These are phyloP conservation scores for Panicum virgatum DNA, from an alignment of 202 grass and related monocot genomes.

Conservation along the genomic window DNA sequence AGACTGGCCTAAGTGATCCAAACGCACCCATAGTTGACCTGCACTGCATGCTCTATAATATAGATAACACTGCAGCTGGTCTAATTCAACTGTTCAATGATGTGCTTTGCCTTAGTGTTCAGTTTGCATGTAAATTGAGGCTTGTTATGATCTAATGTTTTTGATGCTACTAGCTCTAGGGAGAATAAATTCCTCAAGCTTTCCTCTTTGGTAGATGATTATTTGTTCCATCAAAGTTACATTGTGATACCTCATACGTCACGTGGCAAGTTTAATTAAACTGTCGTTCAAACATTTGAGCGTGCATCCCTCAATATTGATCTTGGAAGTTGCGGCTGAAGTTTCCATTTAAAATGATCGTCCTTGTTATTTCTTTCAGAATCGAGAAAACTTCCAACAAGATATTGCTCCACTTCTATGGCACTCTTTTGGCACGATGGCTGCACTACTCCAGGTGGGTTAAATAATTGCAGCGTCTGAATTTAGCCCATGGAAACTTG, in stretches of 20 bases:
- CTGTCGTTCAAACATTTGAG: neutral
- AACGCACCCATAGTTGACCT: too few species aligned
- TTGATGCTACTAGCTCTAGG: neutral
- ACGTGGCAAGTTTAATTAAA: neutral
- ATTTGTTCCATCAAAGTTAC: neutral
- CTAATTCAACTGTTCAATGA: neutral
- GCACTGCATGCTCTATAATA: too few species aligned
- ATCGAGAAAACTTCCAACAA: conserved; percentile 73
- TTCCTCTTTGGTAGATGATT: neutral
- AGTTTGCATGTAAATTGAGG: neutral
- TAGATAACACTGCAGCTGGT: too few species aligned
- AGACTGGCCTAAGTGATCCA: too few species aligned
- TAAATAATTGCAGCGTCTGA: conserved; percentile 24
- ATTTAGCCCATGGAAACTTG: conserved; percentile 22
- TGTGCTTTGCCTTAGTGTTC: neutral
- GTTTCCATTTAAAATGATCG: conserved; percentile 27
- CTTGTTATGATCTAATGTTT: neutral
- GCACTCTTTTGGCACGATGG: conserved; percentile 77
- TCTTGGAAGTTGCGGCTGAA: neutral
- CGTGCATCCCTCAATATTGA: neutral
- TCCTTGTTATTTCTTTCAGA: conserved; percentile 48
- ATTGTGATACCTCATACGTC: neutral
- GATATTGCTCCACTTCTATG: conserved; percentile 75
- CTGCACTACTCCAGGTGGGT: conserved; percentile 72
- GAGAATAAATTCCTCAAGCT: neutral